Conservation (phyloP, 2,329 filamentous ascomycete species). For the Periconia sp. region DNA sequence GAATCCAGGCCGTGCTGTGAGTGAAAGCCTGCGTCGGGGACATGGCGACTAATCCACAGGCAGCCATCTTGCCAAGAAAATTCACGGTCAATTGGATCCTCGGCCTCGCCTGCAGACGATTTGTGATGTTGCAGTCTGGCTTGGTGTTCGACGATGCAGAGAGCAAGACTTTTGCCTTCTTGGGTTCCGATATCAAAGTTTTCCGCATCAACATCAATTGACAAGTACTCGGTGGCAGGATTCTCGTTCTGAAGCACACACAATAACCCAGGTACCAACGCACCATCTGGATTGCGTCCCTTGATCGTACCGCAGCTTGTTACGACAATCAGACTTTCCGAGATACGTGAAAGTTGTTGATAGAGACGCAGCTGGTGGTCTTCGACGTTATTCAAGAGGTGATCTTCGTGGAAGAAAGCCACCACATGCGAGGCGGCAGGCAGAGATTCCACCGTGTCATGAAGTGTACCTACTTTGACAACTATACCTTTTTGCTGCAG, state of each 20-base stretch:
- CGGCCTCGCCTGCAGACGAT: slow-evolving; percentile 7
- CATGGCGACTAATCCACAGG: slow-evolving; percentile 20
- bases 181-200: not conserved
- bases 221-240: slow-evolving; percentile 6
- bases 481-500: too few species aligned
- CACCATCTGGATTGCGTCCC: slow-evolving; percentile 9
- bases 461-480: too few species aligned
- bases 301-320: too few species aligned
- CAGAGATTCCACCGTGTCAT: too few species aligned
- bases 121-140: too few species aligned
- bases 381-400: too few species aligned
- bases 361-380: too few species aligned
- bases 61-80: slow-evolving; percentile 19
- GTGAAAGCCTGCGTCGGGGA: slow-evolving; percentile 16
- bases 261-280: slow-evolving; percentile 15
- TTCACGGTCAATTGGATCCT: slow-evolving; percentile 12
- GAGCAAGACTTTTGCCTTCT: slow-evolving; percentile 9
- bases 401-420: too few species aligned
- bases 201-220: slow-evolving; percentile 11
- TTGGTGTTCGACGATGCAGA: slow-evolving; percentile 13
- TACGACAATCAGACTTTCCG: too few species aligned
- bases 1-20: too few species aligned
- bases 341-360: too few species aligned
- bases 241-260: slow-evolving; percentile 14
- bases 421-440: too few species aligned